These are phyloP conservation scores for Nicotiana benthamiana DNA, from an alignment of 257 asterid genomes.

Conservation along the genomic window DNA sequence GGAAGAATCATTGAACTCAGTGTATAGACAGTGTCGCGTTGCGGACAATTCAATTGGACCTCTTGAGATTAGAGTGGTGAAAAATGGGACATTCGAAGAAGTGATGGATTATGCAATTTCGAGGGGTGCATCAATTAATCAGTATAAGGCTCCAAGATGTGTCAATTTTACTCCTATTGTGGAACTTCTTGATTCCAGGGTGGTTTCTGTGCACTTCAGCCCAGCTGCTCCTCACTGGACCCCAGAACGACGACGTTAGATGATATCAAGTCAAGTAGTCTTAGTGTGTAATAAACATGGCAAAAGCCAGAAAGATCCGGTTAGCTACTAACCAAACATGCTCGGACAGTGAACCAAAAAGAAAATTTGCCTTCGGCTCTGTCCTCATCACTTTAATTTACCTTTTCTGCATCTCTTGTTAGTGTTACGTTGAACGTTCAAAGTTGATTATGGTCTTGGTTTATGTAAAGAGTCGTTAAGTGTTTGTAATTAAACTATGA, in stretches of 20 bases:
- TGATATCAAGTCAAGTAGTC: neutral
- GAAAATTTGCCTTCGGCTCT: neutral
- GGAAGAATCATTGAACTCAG: constrained; percentile 69
- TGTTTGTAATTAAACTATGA: neutral
- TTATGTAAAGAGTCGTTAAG: neutral
- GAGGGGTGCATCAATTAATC: constrained; percentile 78
- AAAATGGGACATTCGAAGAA: constrained; percentile 68
- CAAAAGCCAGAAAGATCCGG: neutral
- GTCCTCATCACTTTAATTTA: neutral
- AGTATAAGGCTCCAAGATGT: constrained; percentile 85
- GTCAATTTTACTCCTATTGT: constrained; percentile 59
- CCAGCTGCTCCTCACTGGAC: constrained; percentile 60
- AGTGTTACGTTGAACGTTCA: constrained; percentile 9
- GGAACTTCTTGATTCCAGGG: constrained; percentile 63
- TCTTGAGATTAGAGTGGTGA: constrained; percentile 67
- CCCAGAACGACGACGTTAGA: constrained; percentile 33
- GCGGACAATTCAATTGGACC: constrained; percentile 76
- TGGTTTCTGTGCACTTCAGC: constrained; percentile 54
- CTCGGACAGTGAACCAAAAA: constrained; percentile 15
- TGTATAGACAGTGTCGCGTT: constrained; percentile 67
- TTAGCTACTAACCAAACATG: constrained; percentile 26
- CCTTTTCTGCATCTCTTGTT: neutral
- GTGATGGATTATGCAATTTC: constrained; percentile 80
- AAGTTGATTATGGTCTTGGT: constrained; percentile 13
- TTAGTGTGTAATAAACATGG: neutral